Evolutionary conservation across 2,329 filamentous ascomycete genomes (phyloP).

Genomic region (Paradendryphiella salina): DNA sequence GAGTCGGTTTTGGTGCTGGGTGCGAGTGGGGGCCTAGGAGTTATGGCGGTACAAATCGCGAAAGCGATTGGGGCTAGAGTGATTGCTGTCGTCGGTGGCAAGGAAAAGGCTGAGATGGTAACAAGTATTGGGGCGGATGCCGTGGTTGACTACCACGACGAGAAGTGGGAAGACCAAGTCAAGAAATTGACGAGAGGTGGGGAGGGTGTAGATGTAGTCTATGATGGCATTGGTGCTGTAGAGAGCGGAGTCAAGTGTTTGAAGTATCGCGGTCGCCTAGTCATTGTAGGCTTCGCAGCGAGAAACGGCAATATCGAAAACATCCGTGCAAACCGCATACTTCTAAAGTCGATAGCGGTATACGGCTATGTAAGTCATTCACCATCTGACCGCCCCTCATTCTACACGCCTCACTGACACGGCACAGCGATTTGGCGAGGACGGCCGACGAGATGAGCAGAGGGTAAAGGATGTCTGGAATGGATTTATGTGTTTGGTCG

Average conservation of each 20-base stretch:
- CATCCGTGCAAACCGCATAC: conserved; percentile 27
- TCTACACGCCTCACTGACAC: background rate
- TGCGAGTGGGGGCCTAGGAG: conserved; percentile 59
- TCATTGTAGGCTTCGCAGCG: conserved; percentile 63
- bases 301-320: conserved; percentile 57
- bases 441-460: conserved; percentile 54
- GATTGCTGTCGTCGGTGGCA: conserved; percentile 56
- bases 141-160: conserved; percentile 49
- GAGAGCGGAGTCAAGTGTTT: conserved; percentile 59
- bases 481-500: conserved; percentile 55
- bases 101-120: conserved; percentile 52
- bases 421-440: conserved; percentile 60
- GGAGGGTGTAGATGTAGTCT: conserved; percentile 60
- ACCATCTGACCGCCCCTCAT: background rate
- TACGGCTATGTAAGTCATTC: conserved; percentile 29
- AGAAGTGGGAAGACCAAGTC: conserved; percentile 58
- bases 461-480: conserved; percentile 57
- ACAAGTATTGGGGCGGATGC: conserved; percentile 48
- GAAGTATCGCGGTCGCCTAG: conserved; percentile 57
- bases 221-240: conserved; percentile 62
- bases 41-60: conserved; percentile 61
- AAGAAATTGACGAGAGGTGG: conserved; percentile 52
- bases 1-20: conserved; percentile 60
- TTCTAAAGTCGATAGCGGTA: conserved; percentile 31
- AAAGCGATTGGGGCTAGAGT: conserved; percentile 58